Evolutionary conservation across 345 rosid species (phyloP), one percentile per base, ranked within the genome.

Genomic region (Noccaea bulbosa): DNA sequence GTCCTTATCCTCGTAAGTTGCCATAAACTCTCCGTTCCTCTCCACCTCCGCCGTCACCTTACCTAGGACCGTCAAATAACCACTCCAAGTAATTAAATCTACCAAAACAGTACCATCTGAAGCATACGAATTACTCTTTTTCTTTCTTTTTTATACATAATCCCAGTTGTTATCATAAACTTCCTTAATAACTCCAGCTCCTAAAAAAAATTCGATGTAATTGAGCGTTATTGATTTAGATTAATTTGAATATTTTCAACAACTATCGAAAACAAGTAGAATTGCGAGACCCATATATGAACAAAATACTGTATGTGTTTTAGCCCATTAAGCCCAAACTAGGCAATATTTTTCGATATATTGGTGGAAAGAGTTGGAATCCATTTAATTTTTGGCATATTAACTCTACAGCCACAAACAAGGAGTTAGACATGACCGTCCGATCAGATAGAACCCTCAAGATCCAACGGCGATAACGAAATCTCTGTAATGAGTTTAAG

Each of bases 1-100:
- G 48, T 92, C 97, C 62, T 83, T 92, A 69, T 89, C 97, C 62
- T 89, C 89, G 41, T 83, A 92, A 34, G 86, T 87, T 8, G 92
- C 85, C 49, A 85, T 80, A 74, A 81, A 82, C 54, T 92, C 93
- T 15, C 70, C 71, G 14, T 44, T 47, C 48, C 41, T 62, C 56
- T 69, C 65, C 60, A 8, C 12, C 56, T 74, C 34, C 24, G 22
- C 22, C 41, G 22, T 22, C 60, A 17, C 59, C 30, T 83, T 78
- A 9, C 86, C 90, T 85, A 71, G 20, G 54, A 51, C 37, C 44
- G 8, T 40, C 34, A 65, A 69, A 55, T 12, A 22, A 6, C 14
- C 11, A 56, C 16, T 6, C 8, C 33, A 39, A 11, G 0, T 59
- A 1, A n/a, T n/a, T n/a, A n/a, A 65, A 17, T 47, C 48, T 51